A percentile compares a stretch with the other conserved stretches of the same genome.
These are phyloP conservation scores for Trichosporon sp. DNA, from an alignment of 1,284 basidiomycete species.

Conservation along the genomic window DNA sequence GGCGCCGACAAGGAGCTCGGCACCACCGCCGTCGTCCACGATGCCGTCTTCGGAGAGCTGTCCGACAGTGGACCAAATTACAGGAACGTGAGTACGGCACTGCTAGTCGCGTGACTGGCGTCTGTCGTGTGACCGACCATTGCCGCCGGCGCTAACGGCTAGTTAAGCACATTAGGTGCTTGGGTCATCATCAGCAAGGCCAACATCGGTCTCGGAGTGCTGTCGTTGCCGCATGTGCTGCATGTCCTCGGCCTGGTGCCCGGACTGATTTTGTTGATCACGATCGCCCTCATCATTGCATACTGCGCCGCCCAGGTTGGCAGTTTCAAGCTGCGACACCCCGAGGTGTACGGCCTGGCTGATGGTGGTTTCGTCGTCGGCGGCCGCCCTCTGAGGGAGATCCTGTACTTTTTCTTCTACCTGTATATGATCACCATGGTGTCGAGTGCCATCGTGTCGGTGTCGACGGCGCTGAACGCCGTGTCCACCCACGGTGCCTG, in stretches of 20 bases:
- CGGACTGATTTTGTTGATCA: slow-evolving; percentile 52
- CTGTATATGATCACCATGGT: slow-evolving; percentile 11
- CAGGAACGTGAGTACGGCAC: slow-evolving; percentile 26
- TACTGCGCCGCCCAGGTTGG: slow-evolving; percentile 30
- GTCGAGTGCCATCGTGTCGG: slow-evolving; percentile 8
- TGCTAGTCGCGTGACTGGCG: too few relatives aligned
- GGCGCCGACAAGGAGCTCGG: slow-evolving; percentile 6
- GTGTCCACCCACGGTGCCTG: slow-evolving; percentile 33
- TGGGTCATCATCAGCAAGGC: slow-evolving; percentile 12
- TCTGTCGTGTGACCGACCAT: neutral
- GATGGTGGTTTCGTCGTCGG: slow-evolving; percentile 25
- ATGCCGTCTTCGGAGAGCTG: slow-evolving; percentile 33
- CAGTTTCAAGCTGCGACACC: slow-evolving; percentile 37
- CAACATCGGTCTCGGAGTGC: slow-evolving; percentile 33
- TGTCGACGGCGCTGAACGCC: slow-evolving; percentile 32
- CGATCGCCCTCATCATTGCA: slow-evolving; percentile 36
- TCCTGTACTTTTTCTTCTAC: slow-evolving; percentile 4
- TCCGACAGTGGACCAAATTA: slow-evolving; percentile 28
- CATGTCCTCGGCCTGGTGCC: slow-evolving; percentile 46
- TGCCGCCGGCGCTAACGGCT: neutral
- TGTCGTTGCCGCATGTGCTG: slow-evolving; percentile 29
- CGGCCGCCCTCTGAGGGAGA: neutral
- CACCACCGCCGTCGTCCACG: slow-evolving; percentile 6
- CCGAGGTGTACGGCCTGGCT: slow-evolving; percentile 33
- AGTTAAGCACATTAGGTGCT: neutral